phyloP scores from a whole-genome alignment of 2,329 filamentous ascomycete species.

The Clarireedia paspali region DNA sequence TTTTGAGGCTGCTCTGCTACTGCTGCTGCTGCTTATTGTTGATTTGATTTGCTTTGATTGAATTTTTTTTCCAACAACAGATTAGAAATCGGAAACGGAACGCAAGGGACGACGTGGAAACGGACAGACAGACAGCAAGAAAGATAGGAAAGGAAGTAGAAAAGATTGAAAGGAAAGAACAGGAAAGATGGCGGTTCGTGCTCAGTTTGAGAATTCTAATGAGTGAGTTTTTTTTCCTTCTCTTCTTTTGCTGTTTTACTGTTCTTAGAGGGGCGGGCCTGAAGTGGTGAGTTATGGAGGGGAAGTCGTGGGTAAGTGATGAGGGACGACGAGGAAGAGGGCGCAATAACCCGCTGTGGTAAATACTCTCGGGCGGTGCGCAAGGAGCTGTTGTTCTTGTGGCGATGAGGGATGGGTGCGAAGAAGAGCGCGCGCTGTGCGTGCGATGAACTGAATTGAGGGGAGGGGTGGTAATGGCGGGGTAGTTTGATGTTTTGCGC shows the following conservation, averaged over 20 bases:
- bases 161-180: background rate
- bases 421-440: too few relatives aligned
- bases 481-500: too few relatives aligned
- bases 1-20: too few relatives aligned
- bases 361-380: too few relatives aligned
- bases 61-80: too few relatives aligned
- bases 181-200: slow-evolving; percentile 55
- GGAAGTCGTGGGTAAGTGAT: too few relatives aligned
- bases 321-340: background rate
- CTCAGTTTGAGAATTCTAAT: slow-evolving; percentile 84
- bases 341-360: background rate
- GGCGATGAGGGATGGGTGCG: too few relatives aligned
- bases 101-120: too few relatives aligned
- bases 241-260: background rate
- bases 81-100: too few relatives aligned
- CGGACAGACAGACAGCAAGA: background rate
- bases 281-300: background rate
- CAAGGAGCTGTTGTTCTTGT: too few relatives aligned
- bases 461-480: background rate
- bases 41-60: too few relatives aligned
- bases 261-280: background rate
- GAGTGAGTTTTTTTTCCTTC: slow-evolving; percentile 51
- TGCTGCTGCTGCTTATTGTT: too few relatives aligned
- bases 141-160: background rate
- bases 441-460: background rate